Conservation (phyloP, 2,329 filamentous ascomycete species). For the Aspergillus puulaauensis region DNA sequence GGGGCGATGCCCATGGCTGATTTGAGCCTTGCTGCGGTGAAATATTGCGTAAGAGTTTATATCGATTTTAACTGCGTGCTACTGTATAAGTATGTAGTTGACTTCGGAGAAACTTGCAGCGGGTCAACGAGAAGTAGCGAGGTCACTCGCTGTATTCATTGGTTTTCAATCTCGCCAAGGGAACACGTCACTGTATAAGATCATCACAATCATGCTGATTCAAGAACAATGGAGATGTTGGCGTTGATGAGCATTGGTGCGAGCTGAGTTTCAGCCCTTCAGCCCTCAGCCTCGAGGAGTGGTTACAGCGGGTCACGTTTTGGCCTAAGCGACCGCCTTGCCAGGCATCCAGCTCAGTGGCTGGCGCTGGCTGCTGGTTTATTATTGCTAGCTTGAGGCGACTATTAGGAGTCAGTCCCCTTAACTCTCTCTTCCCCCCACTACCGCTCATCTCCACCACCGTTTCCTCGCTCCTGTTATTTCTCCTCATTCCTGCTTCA, state of each 20-base stretch:
- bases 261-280: constrained; percentile 9
- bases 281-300: constrained; percentile 11
- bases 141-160: not conserved
- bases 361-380: constrained; percentile 8
- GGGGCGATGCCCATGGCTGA: not conserved
- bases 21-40: not conserved
- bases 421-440: constrained; percentile 20
- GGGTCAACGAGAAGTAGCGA: not conserved
- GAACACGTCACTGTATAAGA: not conserved
- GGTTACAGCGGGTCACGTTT: constrained; percentile 23
- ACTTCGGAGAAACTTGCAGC: not conserved
- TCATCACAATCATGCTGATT: not conserved
- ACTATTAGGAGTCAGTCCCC: constrained; percentile 15
- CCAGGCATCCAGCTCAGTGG: constrained; percentile 19
- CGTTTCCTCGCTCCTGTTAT: constrained; percentile 17
- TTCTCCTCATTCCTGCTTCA: constrained; percentile 12
- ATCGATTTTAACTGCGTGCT: not conserved
- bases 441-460: constrained; percentile 19
- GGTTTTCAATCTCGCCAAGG: not conserved
- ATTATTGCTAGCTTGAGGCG: constrained; percentile 16
- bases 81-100: too few species aligned
- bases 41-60: not conserved
- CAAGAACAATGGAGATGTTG: not conserved
- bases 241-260: not conserved
- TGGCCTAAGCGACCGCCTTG: constrained; percentile 22